Conservation (phyloP, 2,329 filamentous ascomycete species). For the Fusarium napiforme region DNA sequence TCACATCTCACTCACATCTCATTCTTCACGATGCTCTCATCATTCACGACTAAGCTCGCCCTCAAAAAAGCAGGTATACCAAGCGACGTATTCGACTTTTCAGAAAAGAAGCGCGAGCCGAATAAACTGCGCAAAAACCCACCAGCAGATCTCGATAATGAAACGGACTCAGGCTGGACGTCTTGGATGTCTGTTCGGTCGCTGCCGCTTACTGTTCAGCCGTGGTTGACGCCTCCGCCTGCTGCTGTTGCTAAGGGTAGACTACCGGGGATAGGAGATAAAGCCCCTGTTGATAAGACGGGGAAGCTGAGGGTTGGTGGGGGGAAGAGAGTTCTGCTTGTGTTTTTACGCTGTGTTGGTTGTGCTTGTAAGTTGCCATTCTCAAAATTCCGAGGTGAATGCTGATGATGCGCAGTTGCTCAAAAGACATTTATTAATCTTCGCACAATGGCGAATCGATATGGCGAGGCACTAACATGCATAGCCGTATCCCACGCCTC, state of each 20-base stretch:
- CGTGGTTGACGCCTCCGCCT: slow-evolving; percentile 64
- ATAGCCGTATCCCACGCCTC: slow-evolving; percentile 71
- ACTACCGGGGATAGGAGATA: slow-evolving; percentile 60
- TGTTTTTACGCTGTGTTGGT: slow-evolving; percentile 66
- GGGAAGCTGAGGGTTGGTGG: slow-evolving; percentile 56
- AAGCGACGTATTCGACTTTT: slow-evolving; percentile 59
- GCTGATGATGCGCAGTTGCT: slow-evolving; percentile 54
- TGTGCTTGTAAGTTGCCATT: slow-evolving; percentile 61
- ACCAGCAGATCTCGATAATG: slow-evolving; percentile 44
- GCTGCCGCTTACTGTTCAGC: slow-evolving; percentile 63
- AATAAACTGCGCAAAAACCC: slow-evolving; percentile 49
- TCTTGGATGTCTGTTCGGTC: slow-evolving; percentile 62
- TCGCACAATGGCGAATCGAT: slow-evolving; percentile 64
- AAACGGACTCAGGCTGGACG: slow-evolving; percentile 50
- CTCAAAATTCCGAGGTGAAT: neutral
- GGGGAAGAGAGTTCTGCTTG: slow-evolving; percentile 59
- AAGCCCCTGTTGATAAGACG: slow-evolving; percentile 60
- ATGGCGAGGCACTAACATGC: slow-evolving; percentile 61
- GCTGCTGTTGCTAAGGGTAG: slow-evolving; percentile 59
- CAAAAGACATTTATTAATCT: slow-evolving; percentile 68
- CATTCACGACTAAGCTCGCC: slow-evolving; percentile 67
- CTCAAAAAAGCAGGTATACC: slow-evolving; percentile 67
- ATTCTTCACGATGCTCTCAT: slow-evolving; percentile 60
- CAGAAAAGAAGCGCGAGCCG: slow-evolving; percentile 43
- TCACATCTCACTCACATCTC: slow-evolving; percentile 21